phyloP scores from a whole-genome alignment of 257 asterid species.

The Phtheirospermum japonicum region DNA sequence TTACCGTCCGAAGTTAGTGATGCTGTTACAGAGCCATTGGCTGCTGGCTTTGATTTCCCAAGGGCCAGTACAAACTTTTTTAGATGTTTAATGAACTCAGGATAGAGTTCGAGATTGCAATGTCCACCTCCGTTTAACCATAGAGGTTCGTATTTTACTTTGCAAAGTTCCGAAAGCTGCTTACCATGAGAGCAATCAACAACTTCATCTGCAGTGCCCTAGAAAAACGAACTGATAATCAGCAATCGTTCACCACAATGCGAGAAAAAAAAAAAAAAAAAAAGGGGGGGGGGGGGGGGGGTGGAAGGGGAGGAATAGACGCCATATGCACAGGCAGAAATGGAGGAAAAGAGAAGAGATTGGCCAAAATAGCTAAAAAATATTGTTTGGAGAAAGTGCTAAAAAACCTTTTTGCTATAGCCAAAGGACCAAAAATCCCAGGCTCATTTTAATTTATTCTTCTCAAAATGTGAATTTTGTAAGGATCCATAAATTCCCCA shows the following conservation, averaged over 20 bases:
- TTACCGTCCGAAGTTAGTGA: slow-evolving; percentile 39
- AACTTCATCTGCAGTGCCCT: slow-evolving; percentile 95
- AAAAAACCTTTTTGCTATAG: too few species aligned
- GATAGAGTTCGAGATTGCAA: slow-evolving; percentile 91
- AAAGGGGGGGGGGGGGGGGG: too few species aligned
- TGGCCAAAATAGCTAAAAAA: too few species aligned
- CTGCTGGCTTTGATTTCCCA: slow-evolving; percentile 63
- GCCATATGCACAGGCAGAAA: too few species aligned
- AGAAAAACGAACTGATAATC: slow-evolving; percentile 19
- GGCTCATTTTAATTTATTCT: too few species aligned
- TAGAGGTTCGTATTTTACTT: slow-evolving; percentile 77
- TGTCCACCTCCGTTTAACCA: slow-evolving; percentile 95
- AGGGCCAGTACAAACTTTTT: slow-evolving; percentile 75
- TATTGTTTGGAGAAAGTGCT: too few species aligned
- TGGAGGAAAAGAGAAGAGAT: too few species aligned
- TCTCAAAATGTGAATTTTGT: neutral
- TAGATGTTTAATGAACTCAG: slow-evolving; percentile 83
- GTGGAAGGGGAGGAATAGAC: too few species aligned
- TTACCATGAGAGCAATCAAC: slow-evolving; percentile 92
- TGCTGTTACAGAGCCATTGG: slow-evolving; percentile 46
- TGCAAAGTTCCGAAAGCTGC: slow-evolving; percentile 87
- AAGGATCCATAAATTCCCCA: neutral
- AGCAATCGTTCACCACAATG: slow-evolving; percentile 21
- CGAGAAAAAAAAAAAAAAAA: neutral
- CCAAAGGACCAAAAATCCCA: too few species aligned